Base-by-base conservation (phyloP, 768 basidiomycete genomes). In the Mrakia blollopis region DNA sequence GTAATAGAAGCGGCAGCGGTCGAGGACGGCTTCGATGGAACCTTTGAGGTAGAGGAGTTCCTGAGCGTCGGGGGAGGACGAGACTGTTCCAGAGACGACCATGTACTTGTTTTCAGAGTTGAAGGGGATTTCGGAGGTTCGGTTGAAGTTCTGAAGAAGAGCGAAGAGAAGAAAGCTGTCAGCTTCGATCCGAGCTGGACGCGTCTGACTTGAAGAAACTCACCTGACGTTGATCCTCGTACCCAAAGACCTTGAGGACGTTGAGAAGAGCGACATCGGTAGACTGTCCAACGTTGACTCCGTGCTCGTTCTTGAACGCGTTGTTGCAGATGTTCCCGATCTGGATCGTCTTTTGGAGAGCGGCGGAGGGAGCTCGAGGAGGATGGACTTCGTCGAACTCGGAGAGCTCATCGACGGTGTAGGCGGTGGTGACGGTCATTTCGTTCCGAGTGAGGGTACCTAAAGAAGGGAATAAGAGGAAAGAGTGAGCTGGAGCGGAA, bases 381-480 rank as follows among this genome's bases (percentile, higher is more conserved):
- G 86, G 83, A 23, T 85, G 83, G 32, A 80, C 62, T 14, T 83
- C 78, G 78, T 92, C 90, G 28, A 97, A 83, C 67, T 86, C 86
- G 39, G 92, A 81, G 5, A 86, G 86, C 82, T 96, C 95, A 80
- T 97, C 95, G 11, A 96, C 91, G 0, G 89, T 86, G 83, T 97
- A 98, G 13, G 91, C 86, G 79, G 94, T 91, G 0, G 90, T 92
- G 2, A 98, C 93, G 0, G 94, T 97, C 86, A 96, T 94, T 80
- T 97, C 94, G 83, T 98, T 98, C 83, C 90, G 94, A 1, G 95
- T 98, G 78, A 98, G 84, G 0, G 95, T 98, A 28, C 94, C 93
- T 87, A 50, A 23, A 3, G 35, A 72, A 72, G 35, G 1, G 37
- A 71, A 72, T 32, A 1, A 25, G 37, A 32, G 63, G 52, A 72